Evolutionary conservation across 306 rosid genomes (phyloP), one percentile per base, ranked within the genome.

Genomic region (Dalbergia cultrata): DNA sequence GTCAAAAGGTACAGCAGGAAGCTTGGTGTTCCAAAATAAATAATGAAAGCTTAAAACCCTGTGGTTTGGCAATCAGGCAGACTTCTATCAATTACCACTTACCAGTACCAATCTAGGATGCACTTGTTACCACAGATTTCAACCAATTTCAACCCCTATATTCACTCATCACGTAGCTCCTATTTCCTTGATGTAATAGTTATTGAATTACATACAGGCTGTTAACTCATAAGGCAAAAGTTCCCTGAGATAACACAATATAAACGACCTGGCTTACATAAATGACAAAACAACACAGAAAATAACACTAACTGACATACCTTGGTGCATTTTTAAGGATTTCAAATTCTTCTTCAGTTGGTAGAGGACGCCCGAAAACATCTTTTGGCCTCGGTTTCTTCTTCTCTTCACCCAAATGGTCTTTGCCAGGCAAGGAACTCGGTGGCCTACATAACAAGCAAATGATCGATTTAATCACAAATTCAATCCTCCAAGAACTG

Each of bases 321-420:
- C 92, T 84, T 8, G 99, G 99, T 34, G 99, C 99, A 82, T 95
- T 93, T 85, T 93, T 95, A 52, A 95, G 86, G 64, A 95, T 74
- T 80, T 89, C 91, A 44, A 95, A 95, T 60, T 95, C 98, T 83
- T 95, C 97, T 84, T 89, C 99, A 6, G 98, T 91, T 21, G 99
- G 98, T 69, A 95, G 83, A 75, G 89, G 78, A 12, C 98, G 97
- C n/a, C 99, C 98, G 45, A 91, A 95, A 78, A 95, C 98, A 85
- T 95, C 99, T 81, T 90, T 95, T 4, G 97, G 98, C 85, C 98
- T 88, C 1, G 84, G 73, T 82, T 92, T 94, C 80, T 92, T 92
- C 90, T 88, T 92, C 62, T 88, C 88, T 59, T 85, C 89, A 16
- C 63, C 75, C 11, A 74, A 19, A 41, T 16, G 84, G 58, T 82